Evolutionary conservation across 176 grass and related monocot genomes (phyloP).

Genomic region (Olyra latifolia): DNA sequence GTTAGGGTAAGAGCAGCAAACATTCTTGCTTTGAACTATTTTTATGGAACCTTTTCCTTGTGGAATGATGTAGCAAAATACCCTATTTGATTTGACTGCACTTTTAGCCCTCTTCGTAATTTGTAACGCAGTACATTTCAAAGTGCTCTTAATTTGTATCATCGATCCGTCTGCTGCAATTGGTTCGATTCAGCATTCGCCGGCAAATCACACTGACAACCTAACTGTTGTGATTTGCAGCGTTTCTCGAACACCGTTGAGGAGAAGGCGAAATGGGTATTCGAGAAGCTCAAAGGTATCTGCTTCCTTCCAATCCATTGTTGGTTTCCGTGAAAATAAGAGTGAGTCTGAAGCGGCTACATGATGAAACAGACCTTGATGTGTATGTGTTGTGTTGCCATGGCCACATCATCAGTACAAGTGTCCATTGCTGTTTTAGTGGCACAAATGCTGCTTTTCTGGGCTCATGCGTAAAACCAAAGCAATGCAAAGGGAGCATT

Average conservation of each 20-base stretch:
- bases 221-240: slow-evolving; percentile 47
- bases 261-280: slow-evolving; percentile 97
- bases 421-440: slow-evolving; percentile 8
- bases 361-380: slow-evolving; percentile 23
- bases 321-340: background rate
- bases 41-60: background rate
- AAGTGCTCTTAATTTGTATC: background rate
- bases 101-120: background rate
- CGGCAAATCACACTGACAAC: background rate
- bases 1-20: background rate
- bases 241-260: slow-evolving; percentile 84
- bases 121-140: background rate
- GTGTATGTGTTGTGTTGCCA: slow-evolving; percentile 15
- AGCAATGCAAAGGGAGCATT: slow-evolving; percentile 25
- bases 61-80: background rate
- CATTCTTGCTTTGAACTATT: background rate
- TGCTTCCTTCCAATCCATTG: background rate
- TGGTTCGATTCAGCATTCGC: slow-evolving; percentile 1
- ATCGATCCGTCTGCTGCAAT: background rate
- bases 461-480: slow-evolving; percentile 40
- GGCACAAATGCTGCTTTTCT: slow-evolving; percentile 10
- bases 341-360: slow-evolving; percentile 34
- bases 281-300: slow-evolving; percentile 97
- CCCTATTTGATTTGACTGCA: background rate
- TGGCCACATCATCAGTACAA: slow-evolving; percentile 36